Conservation (phyloP, 495 filamentous ascomycete species). For the Pseudevernia furfuracea region DNA sequence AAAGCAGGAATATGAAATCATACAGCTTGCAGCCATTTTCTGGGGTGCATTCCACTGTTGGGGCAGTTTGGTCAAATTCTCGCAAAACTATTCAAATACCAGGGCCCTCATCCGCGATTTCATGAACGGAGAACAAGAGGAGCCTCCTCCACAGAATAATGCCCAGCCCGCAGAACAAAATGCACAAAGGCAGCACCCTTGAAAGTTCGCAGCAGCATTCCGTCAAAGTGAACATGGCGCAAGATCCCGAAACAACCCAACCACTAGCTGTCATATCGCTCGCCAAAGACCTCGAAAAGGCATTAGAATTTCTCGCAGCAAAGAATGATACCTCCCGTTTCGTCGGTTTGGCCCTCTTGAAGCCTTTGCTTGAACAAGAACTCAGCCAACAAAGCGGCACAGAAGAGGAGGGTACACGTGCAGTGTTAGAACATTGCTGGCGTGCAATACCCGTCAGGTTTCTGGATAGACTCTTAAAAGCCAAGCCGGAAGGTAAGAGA, state of each 20-base stretch:
- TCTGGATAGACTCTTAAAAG: conserved; percentile 50
- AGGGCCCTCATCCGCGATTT: not conserved
- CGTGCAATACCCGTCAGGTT: conserved; percentile 50
- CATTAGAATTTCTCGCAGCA: conserved; percentile 34
- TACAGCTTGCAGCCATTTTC: conserved; percentile 9
- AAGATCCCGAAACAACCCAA: not conserved
- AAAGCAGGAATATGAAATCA: conserved; percentile 16
- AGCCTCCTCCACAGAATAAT: conserved; percentile 1
- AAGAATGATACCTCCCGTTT: conserved; percentile 59
- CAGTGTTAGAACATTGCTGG: conserved; percentile 39
- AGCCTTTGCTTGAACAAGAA: conserved; percentile 50
- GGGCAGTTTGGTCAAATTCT: conserved; percentile 3
- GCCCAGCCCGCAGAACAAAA: not conserved
- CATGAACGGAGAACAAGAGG: conserved; percentile 2
- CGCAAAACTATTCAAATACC: not conserved
- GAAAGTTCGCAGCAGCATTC: not conserved
- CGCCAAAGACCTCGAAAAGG: conserved; percentile 16
- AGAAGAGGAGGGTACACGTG: conserved; percentile 11
- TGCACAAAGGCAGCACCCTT: not conserved
- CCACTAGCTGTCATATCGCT: not conserved
- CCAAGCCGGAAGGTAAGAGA: conserved; percentile 36
- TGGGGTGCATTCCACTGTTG: conserved; percentile 13
- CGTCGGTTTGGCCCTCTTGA: conserved; percentile 57
- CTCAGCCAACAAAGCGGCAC: conserved; percentile 30
- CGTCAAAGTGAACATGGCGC: not conserved